Conservation (phyloP, 2,329 filamentous ascomycete genomes). For the Exophiala calicioides region DNA sequence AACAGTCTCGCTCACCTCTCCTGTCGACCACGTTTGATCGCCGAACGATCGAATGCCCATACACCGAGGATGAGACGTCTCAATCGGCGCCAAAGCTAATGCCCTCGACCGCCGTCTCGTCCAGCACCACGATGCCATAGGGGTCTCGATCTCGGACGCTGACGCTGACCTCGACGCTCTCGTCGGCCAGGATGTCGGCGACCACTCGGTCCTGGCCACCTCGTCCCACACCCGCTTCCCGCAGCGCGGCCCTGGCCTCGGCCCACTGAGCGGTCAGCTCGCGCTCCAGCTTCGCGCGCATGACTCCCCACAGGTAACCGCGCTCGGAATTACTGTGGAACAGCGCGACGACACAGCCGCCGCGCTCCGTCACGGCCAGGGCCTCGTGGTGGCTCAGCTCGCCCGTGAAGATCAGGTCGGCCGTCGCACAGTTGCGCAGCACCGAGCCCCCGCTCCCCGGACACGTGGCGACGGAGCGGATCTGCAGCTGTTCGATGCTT, state of each 20-base stretch:
- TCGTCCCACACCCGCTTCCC: conserved; percentile 36
- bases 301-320: conserved; percentile 71
- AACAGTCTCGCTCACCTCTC: too few relatives aligned
- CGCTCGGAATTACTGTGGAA: conserved; percentile 95
- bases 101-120: conserved; percentile 24
- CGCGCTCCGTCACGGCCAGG: conserved; percentile 79
- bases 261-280: conserved; percentile 60
- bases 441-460: conserved; percentile 80
- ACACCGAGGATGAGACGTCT: conserved; percentile 39
- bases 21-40: too few relatives aligned
- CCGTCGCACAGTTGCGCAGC: conserved; percentile 53
- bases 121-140: conserved; percentile 68
- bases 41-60: not conserved
- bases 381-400: conserved; percentile 94
- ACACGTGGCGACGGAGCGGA: conserved; percentile 78
- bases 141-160: conserved; percentile 85
- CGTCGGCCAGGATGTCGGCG: conserved; percentile 54
- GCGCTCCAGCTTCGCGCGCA: conserved; percentile 66
- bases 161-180: conserved; percentile 65
- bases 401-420: conserved; percentile 83
- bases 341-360: conserved; percentile 76
- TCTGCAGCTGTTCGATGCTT: conserved; percentile 55
- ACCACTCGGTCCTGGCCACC: conserved; percentile 40
- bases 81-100: conserved; percentile 14
- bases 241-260: conserved; percentile 46